Percentiles rank a stretch among this genome's conserved stretches.
Conservation (phyloP, 352 stramenopile genomes). For the Hyphochytrium catenoides region DNA sequence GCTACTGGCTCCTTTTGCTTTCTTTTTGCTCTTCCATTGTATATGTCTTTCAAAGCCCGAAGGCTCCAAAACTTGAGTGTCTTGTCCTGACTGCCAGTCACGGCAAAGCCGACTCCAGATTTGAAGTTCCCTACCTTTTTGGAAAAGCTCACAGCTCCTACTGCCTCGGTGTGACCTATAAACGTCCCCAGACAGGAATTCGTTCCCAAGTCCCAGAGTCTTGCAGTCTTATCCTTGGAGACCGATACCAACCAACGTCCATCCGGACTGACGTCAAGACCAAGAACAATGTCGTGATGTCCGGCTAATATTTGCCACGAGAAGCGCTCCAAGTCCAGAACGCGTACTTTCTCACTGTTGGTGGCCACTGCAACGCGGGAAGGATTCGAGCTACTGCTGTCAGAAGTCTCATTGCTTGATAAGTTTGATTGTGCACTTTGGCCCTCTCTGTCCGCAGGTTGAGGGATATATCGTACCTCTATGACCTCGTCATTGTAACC, state of each 20-base stretch:
- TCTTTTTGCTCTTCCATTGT: slow-evolving; percentile 5
- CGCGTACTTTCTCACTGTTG: slow-evolving; percentile 65
- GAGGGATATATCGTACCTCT: slow-evolving; percentile 81
- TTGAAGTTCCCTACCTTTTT: slow-evolving; percentile 44
- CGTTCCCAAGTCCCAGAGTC: slow-evolving; percentile 59
- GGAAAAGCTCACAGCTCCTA: slow-evolving; percentile 75
- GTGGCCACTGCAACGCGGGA: slow-evolving; percentile 78
- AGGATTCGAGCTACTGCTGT: too few relatives aligned
- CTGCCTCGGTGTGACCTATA: slow-evolving; percentile 76
- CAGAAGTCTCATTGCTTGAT: too few relatives aligned
- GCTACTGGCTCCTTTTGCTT: slow-evolving; percentile 3
- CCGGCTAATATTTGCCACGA: slow-evolving; percentile 83
- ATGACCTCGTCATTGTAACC: slow-evolving; percentile 95
- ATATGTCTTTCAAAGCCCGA: slow-evolving; percentile 23
- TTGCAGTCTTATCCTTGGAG: slow-evolving; percentile 78
- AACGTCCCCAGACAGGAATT: slow-evolving; percentile 60
- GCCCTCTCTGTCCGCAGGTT: neutral
- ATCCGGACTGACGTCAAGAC: slow-evolving; percentile 67
- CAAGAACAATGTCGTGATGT: slow-evolving; percentile 91
- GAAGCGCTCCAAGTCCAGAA: slow-evolving; percentile 72
- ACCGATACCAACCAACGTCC: slow-evolving; percentile 71
- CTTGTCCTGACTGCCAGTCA: slow-evolving; percentile 87
- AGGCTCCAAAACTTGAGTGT: slow-evolving; percentile 95
- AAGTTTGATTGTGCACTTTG: too few relatives aligned
- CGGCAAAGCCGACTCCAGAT: slow-evolving; percentile 68